These are phyloP conservation scores for Triticum urartu DNA, from an alignment of 176 grass and related monocot species.

Conservation along the genomic window DNA sequence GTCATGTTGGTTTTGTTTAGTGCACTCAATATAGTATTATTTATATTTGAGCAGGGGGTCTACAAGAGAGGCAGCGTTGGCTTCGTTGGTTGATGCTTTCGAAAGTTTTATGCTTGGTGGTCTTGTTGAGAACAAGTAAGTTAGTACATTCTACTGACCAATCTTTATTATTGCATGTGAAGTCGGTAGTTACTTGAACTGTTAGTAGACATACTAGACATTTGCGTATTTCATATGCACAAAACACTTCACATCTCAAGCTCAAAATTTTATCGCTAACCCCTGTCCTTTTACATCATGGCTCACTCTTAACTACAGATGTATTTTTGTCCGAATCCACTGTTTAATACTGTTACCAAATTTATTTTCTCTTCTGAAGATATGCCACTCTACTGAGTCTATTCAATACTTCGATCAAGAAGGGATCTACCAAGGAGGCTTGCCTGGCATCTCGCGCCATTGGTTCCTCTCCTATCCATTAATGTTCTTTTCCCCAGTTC, in stretches of 20 bases:
- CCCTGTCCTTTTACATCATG: background rate
- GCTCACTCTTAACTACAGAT: background rate
- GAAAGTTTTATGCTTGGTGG: conserved; percentile 67
- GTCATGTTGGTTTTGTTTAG: background rate
- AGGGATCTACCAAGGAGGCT: conserved; percentile 69
- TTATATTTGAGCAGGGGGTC: conserved; percentile 54
- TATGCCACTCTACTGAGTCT: conserved; percentile 73
- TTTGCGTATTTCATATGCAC: background rate
- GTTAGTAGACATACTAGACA: background rate
- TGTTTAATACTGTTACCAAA: background rate
- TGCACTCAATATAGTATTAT: background rate
- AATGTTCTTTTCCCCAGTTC: background rate
- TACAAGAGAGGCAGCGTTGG: conserved; percentile 65
- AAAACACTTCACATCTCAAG: background rate
- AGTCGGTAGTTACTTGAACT: background rate
- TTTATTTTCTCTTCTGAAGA: conserved; percentile 44
- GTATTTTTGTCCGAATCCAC: background rate
- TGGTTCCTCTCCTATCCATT: conserved; percentile 32
- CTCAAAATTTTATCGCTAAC: background rate
- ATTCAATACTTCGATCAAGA: conserved; percentile 78
- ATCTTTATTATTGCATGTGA: background rate
- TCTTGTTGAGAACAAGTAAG: conserved; percentile 84
- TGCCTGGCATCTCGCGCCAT: conserved; percentile 65
- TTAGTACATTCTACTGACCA: background rate
- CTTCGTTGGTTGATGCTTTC: conserved; percentile 69